Percentiles rank a stretch among this genome's conserved stretches.
Conservation (phyloP, 345 rosid genomes). For the Aquilaria yunnanensis region DNA sequence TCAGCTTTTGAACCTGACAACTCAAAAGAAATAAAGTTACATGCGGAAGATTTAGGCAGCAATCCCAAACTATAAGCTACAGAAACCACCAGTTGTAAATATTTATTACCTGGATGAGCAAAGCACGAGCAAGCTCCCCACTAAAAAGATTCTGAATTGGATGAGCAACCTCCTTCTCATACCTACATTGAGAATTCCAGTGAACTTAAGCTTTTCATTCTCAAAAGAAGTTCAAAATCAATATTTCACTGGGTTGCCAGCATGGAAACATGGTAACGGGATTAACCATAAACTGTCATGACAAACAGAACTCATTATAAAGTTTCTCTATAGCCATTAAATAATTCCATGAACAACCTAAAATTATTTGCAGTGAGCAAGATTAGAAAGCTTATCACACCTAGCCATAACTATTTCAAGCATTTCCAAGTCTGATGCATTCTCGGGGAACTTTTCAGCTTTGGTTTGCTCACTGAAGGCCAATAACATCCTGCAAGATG, state of each 20-base stretch:
- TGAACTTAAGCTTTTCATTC: not conserved
- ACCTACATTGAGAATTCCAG: constrained; percentile 37
- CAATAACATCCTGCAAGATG: constrained; percentile 72
- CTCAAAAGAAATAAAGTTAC: constrained; percentile 9
- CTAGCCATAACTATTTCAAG: constrained; percentile 88
- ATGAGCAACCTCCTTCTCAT: constrained; percentile 77
- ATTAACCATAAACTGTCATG: too few species aligned
- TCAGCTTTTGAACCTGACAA: constrained; percentile 94
- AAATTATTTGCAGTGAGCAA: not conserved
- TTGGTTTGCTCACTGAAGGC: constrained; percentile 81
- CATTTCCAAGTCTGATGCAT: constrained; percentile 88
- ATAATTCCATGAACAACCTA: too few species aligned
- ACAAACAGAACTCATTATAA: too few species aligned
- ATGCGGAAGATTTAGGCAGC: constrained; percentile 14
- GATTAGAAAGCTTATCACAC: constrained; percentile 25
- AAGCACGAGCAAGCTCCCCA: constrained; percentile 96
- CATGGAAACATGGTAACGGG: too few species aligned
- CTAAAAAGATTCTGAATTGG: constrained; percentile 83
- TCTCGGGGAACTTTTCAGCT: constrained; percentile 58
- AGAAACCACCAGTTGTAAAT: not conserved
- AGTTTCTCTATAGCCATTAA: too few species aligned
- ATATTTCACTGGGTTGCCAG: too few species aligned
- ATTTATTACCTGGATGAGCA: constrained; percentile 80
- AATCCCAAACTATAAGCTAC: constrained; percentile 6
- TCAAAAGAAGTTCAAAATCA: not conserved